phyloP scores from a whole-genome alignment of 768 basidiomycete genomes.

The Tylopilus subfusipes region DNA sequence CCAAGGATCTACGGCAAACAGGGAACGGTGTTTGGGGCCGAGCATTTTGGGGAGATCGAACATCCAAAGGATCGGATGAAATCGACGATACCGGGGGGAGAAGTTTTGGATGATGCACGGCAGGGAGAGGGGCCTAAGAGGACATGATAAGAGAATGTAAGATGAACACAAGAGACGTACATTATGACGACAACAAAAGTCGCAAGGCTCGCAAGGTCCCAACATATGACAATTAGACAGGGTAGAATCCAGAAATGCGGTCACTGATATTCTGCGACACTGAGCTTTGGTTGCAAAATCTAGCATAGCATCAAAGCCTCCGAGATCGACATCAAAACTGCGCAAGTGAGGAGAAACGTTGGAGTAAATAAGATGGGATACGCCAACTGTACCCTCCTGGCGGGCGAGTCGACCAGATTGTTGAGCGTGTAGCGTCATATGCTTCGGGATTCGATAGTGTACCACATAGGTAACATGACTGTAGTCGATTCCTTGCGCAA shows the following conservation, averaged over 20 bases:
- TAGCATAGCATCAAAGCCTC: not conserved
- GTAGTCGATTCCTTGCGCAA: slow-evolving; percentile 6
- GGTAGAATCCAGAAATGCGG: not conserved
- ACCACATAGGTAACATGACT: slow-evolving; percentile 1
- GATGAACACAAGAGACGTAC: not conserved
- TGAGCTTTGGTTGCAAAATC: not conserved
- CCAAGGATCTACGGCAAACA: too few relatives aligned
- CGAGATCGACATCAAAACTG: not conserved
- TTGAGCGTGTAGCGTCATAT: slow-evolving; percentile 1
- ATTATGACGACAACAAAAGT: not conserved
- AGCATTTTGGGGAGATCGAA: too few relatives aligned
- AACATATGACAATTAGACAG: not conserved
- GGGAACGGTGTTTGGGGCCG: too few relatives aligned
- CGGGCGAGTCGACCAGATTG: not conserved
- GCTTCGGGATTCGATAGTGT: slow-evolving; percentile 1
- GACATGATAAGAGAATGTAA: not conserved
- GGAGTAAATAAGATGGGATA: slow-evolving; percentile 1
- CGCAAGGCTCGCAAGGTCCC: not conserved
- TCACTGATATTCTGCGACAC: not conserved
- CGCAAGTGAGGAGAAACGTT: not conserved
- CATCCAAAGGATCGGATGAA: too few relatives aligned
- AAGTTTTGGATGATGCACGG: not conserved
- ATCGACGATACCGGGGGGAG: too few relatives aligned
- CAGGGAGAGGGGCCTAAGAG: not conserved
- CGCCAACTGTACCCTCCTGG: not conserved